Percentiles rank a stretch among this genome's conserved stretches.
These are phyloP conservation scores for Brassica rapa DNA, from an alignment of 345 rosid species.

Conservation along the genomic window DNA sequence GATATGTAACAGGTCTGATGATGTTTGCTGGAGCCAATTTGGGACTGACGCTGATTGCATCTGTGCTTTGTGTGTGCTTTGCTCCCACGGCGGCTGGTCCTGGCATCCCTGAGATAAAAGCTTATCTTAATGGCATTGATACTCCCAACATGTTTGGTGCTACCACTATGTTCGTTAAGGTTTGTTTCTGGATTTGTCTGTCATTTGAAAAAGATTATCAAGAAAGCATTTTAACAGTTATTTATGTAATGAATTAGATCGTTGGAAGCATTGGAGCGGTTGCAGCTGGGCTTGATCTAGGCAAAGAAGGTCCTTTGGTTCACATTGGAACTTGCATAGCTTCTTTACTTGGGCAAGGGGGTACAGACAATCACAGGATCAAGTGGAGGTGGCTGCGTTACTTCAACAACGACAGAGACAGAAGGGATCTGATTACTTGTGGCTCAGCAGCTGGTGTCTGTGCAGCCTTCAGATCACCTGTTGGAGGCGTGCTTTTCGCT, in stretches of 20 bases:
- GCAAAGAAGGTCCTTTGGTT: slow-evolving; percentile 93
- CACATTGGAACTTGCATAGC: slow-evolving; percentile 89
- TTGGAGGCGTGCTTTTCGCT: slow-evolving; percentile 85
- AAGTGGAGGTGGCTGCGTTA: slow-evolving; percentile 91
- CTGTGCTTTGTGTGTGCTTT: slow-evolving; percentile 74
- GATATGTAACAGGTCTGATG: slow-evolving; percentile 63
- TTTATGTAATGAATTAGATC: slow-evolving; percentile 45
- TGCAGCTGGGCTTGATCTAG: slow-evolving; percentile 81
- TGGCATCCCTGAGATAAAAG: slow-evolving; percentile 94
- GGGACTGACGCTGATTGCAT: slow-evolving; percentile 58
- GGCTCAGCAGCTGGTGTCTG: slow-evolving; percentile 91
- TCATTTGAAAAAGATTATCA: not conserved
- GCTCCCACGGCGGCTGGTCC: slow-evolving; percentile 99
- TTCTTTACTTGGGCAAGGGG: slow-evolving; percentile 81
- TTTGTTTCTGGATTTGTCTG: slow-evolving; percentile 26
- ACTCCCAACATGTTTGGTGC: slow-evolving; percentile 92
- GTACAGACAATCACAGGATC: slow-evolving; percentile 69
- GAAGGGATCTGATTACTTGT: slow-evolving; percentile 83
- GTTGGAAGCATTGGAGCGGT: slow-evolving; percentile 93
- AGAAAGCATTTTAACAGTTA: not conserved
- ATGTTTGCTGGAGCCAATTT: slow-evolving; percentile 64
- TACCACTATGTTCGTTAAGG: slow-evolving; percentile 84
- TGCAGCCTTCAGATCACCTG: slow-evolving; percentile 94
- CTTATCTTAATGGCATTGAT: slow-evolving; percentile 94
- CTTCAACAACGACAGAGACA: slow-evolving; percentile 90